Evolutionary conservation across 2,329 filamentous ascomycete genomes (phyloP).

Genomic region (Nannizzia gypsea): DNA sequence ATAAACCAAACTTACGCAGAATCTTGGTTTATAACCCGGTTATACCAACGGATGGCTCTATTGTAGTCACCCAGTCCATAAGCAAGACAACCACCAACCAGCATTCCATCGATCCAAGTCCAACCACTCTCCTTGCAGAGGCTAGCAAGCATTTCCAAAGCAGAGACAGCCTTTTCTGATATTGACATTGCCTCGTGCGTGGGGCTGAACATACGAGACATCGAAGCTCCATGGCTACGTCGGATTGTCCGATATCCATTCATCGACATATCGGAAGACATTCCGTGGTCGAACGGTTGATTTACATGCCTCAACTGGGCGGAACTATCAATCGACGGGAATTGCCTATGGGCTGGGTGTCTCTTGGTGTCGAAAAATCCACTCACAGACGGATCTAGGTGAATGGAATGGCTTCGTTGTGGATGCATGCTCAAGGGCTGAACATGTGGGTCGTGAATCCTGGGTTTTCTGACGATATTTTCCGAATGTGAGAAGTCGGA

Average conservation of each 20-base stretch:
- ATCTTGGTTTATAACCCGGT: constrained; percentile 47
- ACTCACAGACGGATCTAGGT: background rate
- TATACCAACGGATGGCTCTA: constrained; percentile 46
- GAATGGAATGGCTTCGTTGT: constrained; percentile 5
- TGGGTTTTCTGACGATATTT: background rate
- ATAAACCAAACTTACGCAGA: constrained; percentile 34
- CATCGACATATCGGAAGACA: constrained; percentile 21
- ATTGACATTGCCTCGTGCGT: constrained; percentile 31
- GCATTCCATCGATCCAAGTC: constrained; percentile 87
- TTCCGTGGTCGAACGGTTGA: constrained; percentile 13
- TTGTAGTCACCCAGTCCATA: constrained; percentile 81
- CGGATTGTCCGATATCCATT: constrained; percentile 25
- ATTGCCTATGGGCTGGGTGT: constrained; percentile 7
- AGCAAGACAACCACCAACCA: constrained; percentile 79
- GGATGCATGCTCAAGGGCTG: constrained; percentile 8
- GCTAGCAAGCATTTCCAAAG: constrained; percentile 58
- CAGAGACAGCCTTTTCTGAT: constrained; percentile 49
- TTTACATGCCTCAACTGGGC: constrained; percentile 11
- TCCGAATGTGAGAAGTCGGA: constrained; percentile 20
- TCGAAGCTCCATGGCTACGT: constrained; percentile 22
- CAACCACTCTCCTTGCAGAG: constrained; percentile 70
- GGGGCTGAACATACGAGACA: constrained; percentile 25
- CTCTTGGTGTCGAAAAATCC: constrained; percentile 10
- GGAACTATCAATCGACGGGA: constrained; percentile 13
- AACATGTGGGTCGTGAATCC: constrained; percentile 2